These are phyloP conservation scores for Diaporthe citri DNA, from an alignment of 2,329 filamentous ascomycete species.

Conservation along the genomic window DNA sequence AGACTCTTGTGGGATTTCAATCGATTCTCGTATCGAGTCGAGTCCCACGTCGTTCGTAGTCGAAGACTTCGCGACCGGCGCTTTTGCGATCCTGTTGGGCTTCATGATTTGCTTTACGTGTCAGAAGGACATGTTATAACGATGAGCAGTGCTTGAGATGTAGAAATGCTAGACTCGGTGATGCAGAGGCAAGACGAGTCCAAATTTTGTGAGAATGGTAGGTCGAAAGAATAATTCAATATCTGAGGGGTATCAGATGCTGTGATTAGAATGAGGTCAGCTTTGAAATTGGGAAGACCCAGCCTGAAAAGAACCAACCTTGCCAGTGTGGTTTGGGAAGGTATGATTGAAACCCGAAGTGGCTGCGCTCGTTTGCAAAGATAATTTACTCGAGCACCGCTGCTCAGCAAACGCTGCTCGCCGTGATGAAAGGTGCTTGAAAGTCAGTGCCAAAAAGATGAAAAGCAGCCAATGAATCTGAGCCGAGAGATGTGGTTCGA, in stretches of 20 bases:
- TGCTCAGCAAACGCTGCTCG: background rate
- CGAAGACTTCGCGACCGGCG: background rate
- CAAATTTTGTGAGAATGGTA: too few species aligned
- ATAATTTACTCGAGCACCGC: background rate
- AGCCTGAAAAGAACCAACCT: background rate
- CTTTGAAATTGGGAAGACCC: accelerated
- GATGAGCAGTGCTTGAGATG: too few species aligned
- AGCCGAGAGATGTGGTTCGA: background rate
- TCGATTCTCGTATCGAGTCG: background rate
- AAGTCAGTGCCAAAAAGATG: background rate
- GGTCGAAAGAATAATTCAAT: background rate
- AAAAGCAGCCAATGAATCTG: background rate
- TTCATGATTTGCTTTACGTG: too few species aligned
- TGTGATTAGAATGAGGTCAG: background rate
- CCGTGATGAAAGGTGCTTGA: background rate
- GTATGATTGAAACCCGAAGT: background rate
- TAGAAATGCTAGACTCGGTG: background rate
- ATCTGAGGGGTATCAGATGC: background rate
- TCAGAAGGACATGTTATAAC: too few species aligned
- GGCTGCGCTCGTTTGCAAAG: background rate
- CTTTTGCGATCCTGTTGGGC: too few species aligned
- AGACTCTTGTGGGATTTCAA: background rate
- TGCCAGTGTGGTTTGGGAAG: background rate
- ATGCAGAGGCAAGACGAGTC: background rate
- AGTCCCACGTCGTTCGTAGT: background rate